Evolutionary conservation across 176 grass and related monocot genomes (phyloP).

Genomic region (Puccinellia tenuiflora): DNA sequence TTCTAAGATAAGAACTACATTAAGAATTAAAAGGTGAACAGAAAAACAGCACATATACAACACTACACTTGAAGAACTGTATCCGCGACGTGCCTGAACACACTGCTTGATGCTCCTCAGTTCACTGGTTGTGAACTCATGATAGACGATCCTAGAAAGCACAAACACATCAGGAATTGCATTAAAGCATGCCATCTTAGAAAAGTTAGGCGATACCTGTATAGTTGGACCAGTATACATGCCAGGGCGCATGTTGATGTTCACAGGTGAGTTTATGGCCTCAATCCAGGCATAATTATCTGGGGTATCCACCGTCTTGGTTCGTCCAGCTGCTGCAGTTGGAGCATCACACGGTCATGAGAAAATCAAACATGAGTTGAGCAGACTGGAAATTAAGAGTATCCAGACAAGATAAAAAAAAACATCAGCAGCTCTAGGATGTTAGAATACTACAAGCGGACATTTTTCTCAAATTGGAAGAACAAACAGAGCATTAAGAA

Average conservation of each 20-base stretch:
- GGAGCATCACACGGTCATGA: conserved; percentile 3
- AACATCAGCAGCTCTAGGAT: background rate
- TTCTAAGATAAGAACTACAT: background rate
- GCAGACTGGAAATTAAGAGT: background rate
- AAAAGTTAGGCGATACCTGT: conserved; percentile 31
- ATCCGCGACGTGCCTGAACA: background rate
- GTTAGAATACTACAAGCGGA: background rate
- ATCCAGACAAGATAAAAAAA: background rate
- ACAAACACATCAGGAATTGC: background rate
- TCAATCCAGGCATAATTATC: conserved; percentile 62
- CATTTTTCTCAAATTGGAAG: background rate
- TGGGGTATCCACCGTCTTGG: background rate
- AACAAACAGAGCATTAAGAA: background rate
- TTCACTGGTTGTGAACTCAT: background rate
- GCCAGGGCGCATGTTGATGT: conserved; percentile 51
- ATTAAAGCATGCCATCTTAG: background rate
- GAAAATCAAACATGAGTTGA: conserved; percentile 4
- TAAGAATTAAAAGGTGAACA: background rate
- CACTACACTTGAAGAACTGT: background rate
- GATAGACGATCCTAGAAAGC: conserved; percentile 18
- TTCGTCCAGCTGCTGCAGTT: conserved; percentile 25
- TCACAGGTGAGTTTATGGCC: conserved; percentile 29
- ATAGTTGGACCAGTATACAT: conserved; percentile 44
- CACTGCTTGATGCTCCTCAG: background rate
- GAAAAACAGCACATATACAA: background rate